These are phyloP conservation scores for Astrothelium macrocarpum DNA, from an alignment of 495 filamentous ascomycete genomes.

Conservation along the genomic window DNA sequence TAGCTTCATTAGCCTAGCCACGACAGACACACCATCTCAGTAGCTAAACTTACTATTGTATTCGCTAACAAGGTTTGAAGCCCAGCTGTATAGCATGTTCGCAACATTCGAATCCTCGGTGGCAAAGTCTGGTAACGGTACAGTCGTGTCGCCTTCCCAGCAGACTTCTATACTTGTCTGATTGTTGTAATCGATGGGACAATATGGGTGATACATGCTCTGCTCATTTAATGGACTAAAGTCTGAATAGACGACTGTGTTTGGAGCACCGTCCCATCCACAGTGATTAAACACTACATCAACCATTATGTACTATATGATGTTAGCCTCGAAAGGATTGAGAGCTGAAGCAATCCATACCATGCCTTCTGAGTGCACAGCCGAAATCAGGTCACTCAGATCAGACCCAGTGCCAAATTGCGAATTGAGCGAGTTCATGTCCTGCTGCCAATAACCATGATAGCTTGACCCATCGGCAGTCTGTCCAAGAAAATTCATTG, in stretches of 20 bases:
- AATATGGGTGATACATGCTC: constrained; percentile 58
- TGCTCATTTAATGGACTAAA: constrained; percentile 55
- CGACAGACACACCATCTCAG: background rate
- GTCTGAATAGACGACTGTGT: constrained; percentile 47
- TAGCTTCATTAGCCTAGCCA: constrained; percentile 1
- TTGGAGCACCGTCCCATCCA: constrained; percentile 43
- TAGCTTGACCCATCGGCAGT: constrained; percentile 12
- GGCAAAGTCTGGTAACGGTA: constrained; percentile 56
- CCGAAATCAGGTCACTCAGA: background rate
- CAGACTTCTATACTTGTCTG: constrained; percentile 34
- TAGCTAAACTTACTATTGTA: constrained; percentile 42
- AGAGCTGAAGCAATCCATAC: constrained; percentile 13
- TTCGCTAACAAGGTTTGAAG: constrained; percentile 48
- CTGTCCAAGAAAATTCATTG: constrained; percentile 42
- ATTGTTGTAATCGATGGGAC: constrained; percentile 55
- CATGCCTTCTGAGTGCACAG: constrained; percentile 42
- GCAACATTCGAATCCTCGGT: constrained; percentile 50
- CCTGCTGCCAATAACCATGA: constrained; percentile 16
- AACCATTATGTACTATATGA: constrained; percentile 12
- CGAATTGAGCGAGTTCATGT: constrained; percentile 3
- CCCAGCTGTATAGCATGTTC: constrained; percentile 55
- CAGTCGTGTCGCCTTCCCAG: constrained; percentile 54
- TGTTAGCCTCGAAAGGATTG: background rate
- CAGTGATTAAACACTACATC: constrained; percentile 55
- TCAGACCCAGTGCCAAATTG: background rate